Evolutionary conservation across 2,329 filamentous ascomycete genomes (phyloP), one percentile per base, ranked within the genome.

Genomic region (Teratosphaeria zuluensis): DNA sequence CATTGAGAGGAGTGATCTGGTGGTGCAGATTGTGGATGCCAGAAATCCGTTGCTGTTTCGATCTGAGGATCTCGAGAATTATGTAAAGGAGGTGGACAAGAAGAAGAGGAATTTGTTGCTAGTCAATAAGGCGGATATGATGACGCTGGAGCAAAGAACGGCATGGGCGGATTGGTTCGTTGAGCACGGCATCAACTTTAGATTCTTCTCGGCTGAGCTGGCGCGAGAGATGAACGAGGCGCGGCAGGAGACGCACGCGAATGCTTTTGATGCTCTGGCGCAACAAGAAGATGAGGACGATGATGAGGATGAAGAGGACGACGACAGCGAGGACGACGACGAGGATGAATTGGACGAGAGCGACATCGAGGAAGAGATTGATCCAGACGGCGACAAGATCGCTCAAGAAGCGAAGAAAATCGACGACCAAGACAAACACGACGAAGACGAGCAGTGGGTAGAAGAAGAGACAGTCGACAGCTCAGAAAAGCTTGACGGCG

Each of bases 111-210:
- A 97, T 72, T 71, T 99, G 69, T 74, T 99, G 58, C 79, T 99
- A 58, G 92, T 99, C 70, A 99, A 99, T 80, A 99, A 99, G 80
- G 92, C 94, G 53, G 94, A 99, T 76, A 96, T 99, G 94, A 92
- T 99, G 89, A 95, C 92, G 1, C 74, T 85, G 54, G 84, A 84
- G 68, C 95, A 99, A 76, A 81, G 94, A 64, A 82, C 82, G 64
- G 79, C 81, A 0, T 99, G 94, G 94, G 92, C 92, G 2, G 83
- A 88, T 65, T 90, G 96, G 70, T 90, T 99, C 66, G 86, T 86
- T 65, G 79, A 85, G 65, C 84, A 88, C 30, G 84, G 86, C 31
- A 95, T 99, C 69, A 84, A 89, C 57, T 99, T 94, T 79, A 89
- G 88, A 68, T 99, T 97, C 78, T 99, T 99, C 79, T 99, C 95